Evolutionary conservation across 371 early-diverging fungal species (phyloP).

Genomic region (Nematocida sp.): DNA sequence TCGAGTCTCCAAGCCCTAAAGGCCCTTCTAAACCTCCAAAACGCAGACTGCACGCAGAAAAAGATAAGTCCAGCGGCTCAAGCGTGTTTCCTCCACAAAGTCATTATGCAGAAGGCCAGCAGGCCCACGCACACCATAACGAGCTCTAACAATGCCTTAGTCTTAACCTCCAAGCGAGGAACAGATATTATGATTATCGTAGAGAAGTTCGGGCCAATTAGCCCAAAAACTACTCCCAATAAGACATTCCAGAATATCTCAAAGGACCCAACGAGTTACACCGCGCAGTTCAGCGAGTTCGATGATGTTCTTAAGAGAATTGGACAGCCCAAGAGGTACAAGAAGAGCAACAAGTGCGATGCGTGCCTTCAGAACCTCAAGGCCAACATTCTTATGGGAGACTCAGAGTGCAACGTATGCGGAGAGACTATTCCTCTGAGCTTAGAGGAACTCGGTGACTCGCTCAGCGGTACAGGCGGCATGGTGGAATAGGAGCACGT

Average conservation of each 20-base stretch:
- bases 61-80: constrained; percentile 24
- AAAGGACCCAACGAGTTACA: neutral
- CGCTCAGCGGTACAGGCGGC: too few relatives aligned
- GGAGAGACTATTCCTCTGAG: constrained; percentile 7
- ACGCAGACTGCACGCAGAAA: constrained; percentile 31
- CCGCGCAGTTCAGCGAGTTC: constrained; percentile 30
- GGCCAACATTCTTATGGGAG: neutral
- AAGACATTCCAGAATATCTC: neutral
- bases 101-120: constrained; percentile 9
- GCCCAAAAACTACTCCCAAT: neutral
- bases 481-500: too few relatives aligned
- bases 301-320: constrained; percentile 40
- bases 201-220: constrained; percentile 19
- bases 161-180: neutral
- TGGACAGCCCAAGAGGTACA: neutral
- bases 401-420: constrained; percentile 39
- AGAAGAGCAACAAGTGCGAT: constrained; percentile 29
- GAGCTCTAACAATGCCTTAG: constrained; percentile 23
- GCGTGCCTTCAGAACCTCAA: constrained; percentile 42
- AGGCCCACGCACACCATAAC: neutral
- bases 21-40: constrained; percentile 28
- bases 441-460: constrained; percentile 8
- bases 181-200: constrained; percentile 24
- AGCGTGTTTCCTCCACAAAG: constrained; percentile 36
- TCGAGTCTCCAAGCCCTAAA: neutral